These are phyloP conservation scores for Fusarium sp. DNA, from an alignment of 2,329 filamentous ascomycete species.

Conservation along the genomic window DNA sequence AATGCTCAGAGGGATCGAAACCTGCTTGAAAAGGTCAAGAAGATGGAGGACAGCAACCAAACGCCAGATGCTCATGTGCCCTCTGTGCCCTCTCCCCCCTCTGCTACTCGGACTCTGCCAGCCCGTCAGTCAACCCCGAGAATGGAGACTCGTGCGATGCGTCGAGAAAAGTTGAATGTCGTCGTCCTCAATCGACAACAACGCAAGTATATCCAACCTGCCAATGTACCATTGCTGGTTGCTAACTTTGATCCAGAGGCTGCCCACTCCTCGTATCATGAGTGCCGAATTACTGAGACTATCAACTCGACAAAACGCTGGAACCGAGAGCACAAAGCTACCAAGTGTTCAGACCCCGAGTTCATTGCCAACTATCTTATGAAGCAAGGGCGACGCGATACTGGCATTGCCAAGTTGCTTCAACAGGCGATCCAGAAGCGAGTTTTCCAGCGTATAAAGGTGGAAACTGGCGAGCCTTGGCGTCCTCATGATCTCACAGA, in stretches of 20 bases:
- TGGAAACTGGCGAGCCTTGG: slow-evolving; percentile 1
- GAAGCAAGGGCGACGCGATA: slow-evolving; percentile 52
- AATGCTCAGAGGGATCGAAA: too few relatives aligned
- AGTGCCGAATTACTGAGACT: slow-evolving; percentile 49
- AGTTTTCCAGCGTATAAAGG: slow-evolving; percentile 22
- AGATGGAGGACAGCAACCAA: not conserved
- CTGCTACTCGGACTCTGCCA: not conserved
- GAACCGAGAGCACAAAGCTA: slow-evolving; percentile 53
- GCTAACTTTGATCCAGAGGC: slow-evolving; percentile 13
- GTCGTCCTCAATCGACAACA: not conserved
- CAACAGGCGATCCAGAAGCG: slow-evolving; percentile 48
- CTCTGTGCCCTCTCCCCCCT: not conserved
- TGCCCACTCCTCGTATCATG: slow-evolving; percentile 4
- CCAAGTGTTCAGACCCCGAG: slow-evolving; percentile 42
- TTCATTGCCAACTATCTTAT: slow-evolving; percentile 50
- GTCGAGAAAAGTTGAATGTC: slow-evolving; percentile 1
- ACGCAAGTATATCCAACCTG: slow-evolving; percentile 4
- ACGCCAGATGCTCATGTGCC: not conserved
- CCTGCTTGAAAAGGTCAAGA: not conserved
- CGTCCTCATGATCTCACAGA: slow-evolving; percentile 47
- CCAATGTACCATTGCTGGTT: not conserved
- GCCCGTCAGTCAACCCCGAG: not conserved
- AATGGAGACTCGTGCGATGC: slow-evolving; percentile 26
- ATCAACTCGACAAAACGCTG: slow-evolving; percentile 53
- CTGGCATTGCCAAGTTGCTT: slow-evolving; percentile 48